Percentiles rank a stretch among this genome's conserved stretches.
Evolutionary conservation across 2,329 filamentous ascomycete genomes (phyloP).

Genomic region (Colletotrichum sp.): DNA sequence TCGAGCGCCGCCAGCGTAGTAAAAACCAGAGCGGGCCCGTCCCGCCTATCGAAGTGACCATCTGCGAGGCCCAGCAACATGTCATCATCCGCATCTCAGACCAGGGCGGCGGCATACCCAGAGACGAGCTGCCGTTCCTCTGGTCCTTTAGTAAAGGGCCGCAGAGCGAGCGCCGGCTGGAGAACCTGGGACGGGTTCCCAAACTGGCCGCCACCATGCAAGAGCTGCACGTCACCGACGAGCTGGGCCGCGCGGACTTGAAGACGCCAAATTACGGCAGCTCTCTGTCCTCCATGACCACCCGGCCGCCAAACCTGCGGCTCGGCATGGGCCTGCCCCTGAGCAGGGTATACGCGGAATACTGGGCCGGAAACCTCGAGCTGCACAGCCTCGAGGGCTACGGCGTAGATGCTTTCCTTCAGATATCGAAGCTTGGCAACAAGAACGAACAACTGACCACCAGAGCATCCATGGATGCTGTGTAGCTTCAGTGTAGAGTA

Average conservation of each 20-base stretch:
- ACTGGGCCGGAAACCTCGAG: slow-evolving; percentile 94
- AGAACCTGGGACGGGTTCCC: slow-evolving; percentile 86
- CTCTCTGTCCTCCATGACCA: slow-evolving; percentile 81
- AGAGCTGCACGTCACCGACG: slow-evolving; percentile 68
- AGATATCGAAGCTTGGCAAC: slow-evolving; percentile 95
- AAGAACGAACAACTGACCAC: slow-evolving; percentile 94
- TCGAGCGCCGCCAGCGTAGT: slow-evolving; percentile 69
- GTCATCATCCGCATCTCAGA: slow-evolving; percentile 97
- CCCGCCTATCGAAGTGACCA: slow-evolving; percentile 89
- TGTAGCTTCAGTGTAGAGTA: slow-evolving; percentile 71
- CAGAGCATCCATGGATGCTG: slow-evolving; percentile 77
- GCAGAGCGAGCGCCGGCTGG: slow-evolving; percentile 75
- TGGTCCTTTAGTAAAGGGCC: slow-evolving; percentile 98
- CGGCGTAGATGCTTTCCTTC: slow-evolving; percentile 92
- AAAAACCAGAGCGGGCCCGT: slow-evolving; percentile 28
- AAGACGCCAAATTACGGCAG: slow-evolving; percentile 53
- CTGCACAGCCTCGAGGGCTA: slow-evolving; percentile 94
- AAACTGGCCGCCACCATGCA: slow-evolving; percentile 93
- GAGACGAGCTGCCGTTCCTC: slow-evolving; percentile 83
- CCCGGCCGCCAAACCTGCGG: slow-evolving; percentile 82
- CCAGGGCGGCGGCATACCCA: slow-evolving; percentile 89
- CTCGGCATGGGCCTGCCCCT: slow-evolving; percentile 94
- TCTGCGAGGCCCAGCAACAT: slow-evolving; percentile 93
- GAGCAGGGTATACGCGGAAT: slow-evolving; percentile 94
- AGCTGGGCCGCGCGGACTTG: slow-evolving; percentile 44